A percentile compares a stretch with the other conserved stretches of the same genome.
Evolutionary conservation across 2,329 filamentous ascomycete species (phyloP).

Genomic region (Rachicladosporium sp.): DNA sequence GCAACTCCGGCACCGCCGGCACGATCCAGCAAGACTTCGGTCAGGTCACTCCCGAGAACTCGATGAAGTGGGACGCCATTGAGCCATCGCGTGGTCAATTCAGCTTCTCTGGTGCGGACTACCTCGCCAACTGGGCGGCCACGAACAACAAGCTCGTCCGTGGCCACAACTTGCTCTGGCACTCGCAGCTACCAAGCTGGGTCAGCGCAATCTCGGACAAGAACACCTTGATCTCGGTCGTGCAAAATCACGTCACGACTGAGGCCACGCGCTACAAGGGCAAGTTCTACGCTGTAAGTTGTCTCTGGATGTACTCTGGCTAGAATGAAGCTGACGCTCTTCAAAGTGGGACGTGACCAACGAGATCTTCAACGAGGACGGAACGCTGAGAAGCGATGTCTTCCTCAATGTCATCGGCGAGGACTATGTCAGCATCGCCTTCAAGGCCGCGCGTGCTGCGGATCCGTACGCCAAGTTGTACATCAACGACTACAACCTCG

Average conservation of each 20-base stretch:
- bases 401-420: slow-evolving; percentile 59
- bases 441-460: slow-evolving; percentile 52
- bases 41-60: slow-evolving; percentile 54
- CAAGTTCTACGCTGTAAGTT: slow-evolving; percentile 42
- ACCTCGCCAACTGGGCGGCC: slow-evolving; percentile 46
- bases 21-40: slow-evolving; percentile 52
- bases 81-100: slow-evolving; percentile 39
- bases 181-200: slow-evolving; percentile 41
- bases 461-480: slow-evolving; percentile 59
- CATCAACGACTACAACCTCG: slow-evolving; percentile 60
- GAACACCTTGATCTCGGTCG: slow-evolving; percentile 40
- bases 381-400: slow-evolving; percentile 54
- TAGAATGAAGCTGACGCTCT: background rate
- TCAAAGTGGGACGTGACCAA: slow-evolving; percentile 47
- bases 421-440: slow-evolving; percentile 57
- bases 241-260: slow-evolving; percentile 48
- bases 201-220: slow-evolving; percentile 45
- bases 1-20: slow-evolving; percentile 37
- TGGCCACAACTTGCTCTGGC: slow-evolving; percentile 56
- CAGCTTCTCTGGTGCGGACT: slow-evolving; percentile 46
- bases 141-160: slow-evolving; percentile 47
- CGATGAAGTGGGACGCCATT: slow-evolving; percentile 54
- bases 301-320: too few relatives aligned
- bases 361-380: slow-evolving; percentile 43
- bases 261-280: slow-evolving; percentile 50